Evolutionary conservation across 306 rosid genomes (phyloP), one percentile per base, ranked within the genome.

Genomic region (Begonia peltatifolia): DNA sequence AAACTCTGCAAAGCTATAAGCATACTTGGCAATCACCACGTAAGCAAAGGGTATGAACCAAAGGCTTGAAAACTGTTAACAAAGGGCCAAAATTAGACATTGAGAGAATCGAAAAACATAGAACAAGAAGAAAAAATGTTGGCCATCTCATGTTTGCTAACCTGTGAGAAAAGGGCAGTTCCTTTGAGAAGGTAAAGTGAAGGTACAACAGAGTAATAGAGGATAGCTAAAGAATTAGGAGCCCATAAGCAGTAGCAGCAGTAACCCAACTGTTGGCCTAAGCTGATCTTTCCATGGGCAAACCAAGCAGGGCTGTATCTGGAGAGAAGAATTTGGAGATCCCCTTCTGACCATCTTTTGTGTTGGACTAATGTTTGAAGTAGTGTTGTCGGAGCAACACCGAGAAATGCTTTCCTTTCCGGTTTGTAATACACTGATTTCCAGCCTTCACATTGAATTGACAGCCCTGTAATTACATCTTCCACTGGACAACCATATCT

Each of bases 301-400:
- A 50, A 56, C 84, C 78, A 69, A 0, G 61, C 81, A 41, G 87
- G 87, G 53, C 84, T 82, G 23, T 67, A 76, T 63, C 63, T 72
- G 0, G 97, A 77, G 55, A 84, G 23, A 57, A 82, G 11, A 58
- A 88, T 70, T 12, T 69, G 84, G 10, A 88, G 55, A 23, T 79
- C 76, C 2, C 97, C 97, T 74, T 82, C 89, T 8, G 89, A 78
- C 95, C 93, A 82, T 68, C 97, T 78, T 76, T 82, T 88, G n/a
- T 84, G 89, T 15, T 88, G 95, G 47, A 77, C 76, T 14, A 84
- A 78, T 7, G 60, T 57, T 49, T 82, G 74, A 42, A 53, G 58
- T 61, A 88, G 57, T 10, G 89, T 58, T 47, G 71, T 72, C 49
- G 86, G 75, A 54, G 84, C 88, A 6, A 79, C 36, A 2, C 94